These are phyloP conservation scores for Nissolia schottii DNA, from an alignment of 306 rosid species.

Conservation along the genomic window DNA sequence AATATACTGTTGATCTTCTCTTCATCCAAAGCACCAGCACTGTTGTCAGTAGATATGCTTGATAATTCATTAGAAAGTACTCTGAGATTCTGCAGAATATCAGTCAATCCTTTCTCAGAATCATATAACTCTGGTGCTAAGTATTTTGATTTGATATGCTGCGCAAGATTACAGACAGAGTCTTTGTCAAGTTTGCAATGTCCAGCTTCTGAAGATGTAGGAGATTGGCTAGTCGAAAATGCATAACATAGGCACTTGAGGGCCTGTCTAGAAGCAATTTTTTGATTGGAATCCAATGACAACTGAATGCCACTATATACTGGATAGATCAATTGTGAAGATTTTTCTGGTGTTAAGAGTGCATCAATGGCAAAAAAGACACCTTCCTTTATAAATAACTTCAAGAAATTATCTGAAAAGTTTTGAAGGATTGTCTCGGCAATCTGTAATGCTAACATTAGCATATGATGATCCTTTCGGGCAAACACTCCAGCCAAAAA, in stretches of 20 bases:
- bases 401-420: conserved; percentile 61
- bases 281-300: conserved; percentile 50
- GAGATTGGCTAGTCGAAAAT: conserved; percentile 53
- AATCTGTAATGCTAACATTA: conserved; percentile 67
- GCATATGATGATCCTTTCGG: conserved; percentile 88
- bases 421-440: conserved; percentile 78
- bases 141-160: conserved; percentile 52
- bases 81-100: conserved; percentile 76
- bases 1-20: conserved; percentile 49
- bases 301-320: conserved; percentile 46
- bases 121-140: conserved; percentile 65
- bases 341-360: conserved; percentile 61
- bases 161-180: conserved; percentile 73
- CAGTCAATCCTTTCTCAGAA: conserved; percentile 64
- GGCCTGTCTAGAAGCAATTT: conserved; percentile 52
- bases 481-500: conserved; percentile 90
- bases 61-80: conserved; percentile 52
- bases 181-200: conserved; percentile 81
- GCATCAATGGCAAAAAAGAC: conserved; percentile 84
- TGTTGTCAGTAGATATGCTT: conserved; percentile 29
- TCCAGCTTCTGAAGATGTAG: conserved; percentile 46
- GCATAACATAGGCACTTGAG: conserved; percentile 75
- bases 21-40: conserved; percentile 46
- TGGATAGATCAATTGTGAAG: conserved; percentile 55
- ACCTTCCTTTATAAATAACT: conserved; percentile 87